Conservation (phyloP, 2,329 filamentous ascomycete genomes). For the Pseudocercospora eumusae region DNA sequence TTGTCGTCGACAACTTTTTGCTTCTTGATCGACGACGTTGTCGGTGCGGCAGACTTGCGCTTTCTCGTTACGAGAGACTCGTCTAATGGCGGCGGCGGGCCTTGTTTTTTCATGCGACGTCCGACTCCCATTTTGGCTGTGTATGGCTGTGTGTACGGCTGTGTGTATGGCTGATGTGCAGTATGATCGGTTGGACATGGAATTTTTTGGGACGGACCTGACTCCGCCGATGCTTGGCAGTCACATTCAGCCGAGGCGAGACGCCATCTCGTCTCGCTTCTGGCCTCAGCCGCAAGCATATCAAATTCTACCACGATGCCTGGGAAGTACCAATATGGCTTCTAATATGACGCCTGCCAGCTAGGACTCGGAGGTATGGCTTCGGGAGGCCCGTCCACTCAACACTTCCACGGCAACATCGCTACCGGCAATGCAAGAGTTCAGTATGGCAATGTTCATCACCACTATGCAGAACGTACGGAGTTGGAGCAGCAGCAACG, state of each 20-base stretch:
- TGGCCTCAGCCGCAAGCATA: background rate
- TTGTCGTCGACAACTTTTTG: constrained; percentile 57
- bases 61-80: constrained; percentile 76
- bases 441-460: background rate
- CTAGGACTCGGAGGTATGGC: background rate
- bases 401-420: background rate
- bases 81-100: constrained; percentile 77
- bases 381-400: background rate
- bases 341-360: too few relatives aligned
- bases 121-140: constrained; percentile 27
- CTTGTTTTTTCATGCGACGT: constrained; percentile 69
- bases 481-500: background rate
- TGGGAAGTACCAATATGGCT: too few relatives aligned
- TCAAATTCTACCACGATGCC: background rate
- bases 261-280: background rate
- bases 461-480: background rate
- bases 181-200: background rate
- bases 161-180: background rate
- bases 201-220: constrained; percentile 5
- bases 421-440: background rate
- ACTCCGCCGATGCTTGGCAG: background rate
- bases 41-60: constrained; percentile 70
- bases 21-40: constrained; percentile 65
- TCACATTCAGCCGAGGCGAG: background rate
- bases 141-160: too few relatives aligned